These are phyloP conservation scores for Fusarium begoniae DNA, from an alignment of 2,329 filamentous ascomycete species.

Conservation along the genomic window DNA sequence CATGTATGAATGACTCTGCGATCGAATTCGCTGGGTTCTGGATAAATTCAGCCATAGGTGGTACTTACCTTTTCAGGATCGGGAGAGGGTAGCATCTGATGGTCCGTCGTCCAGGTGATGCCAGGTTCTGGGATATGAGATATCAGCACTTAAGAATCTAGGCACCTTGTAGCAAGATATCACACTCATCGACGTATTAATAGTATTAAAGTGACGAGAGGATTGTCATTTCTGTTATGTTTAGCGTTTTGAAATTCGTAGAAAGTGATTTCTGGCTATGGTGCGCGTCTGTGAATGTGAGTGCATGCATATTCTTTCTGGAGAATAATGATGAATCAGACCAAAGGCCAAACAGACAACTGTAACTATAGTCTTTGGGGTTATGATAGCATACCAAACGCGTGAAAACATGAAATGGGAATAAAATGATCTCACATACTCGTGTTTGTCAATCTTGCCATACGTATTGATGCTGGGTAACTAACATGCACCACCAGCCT, in stretches of 20 bases:
- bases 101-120: background rate
- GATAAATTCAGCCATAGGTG: no score
- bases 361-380: background rate
- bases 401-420: rapidly evolving
- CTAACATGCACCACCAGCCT: background rate
- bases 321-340: background rate
- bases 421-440: background rate
- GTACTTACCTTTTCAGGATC: no score
- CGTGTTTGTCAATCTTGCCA: no score
- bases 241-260: rapidly evolving
- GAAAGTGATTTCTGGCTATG: background rate
- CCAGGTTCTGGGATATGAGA: background rate
- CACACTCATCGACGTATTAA: rapidly evolving
- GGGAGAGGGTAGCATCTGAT: rapidly evolving
- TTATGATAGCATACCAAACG: background rate
- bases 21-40: rapidly evolving
- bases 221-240: rapidly evolving
- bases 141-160: background rate
- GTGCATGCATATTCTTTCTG: background rate
- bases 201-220: rapidly evolving
- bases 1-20: no score
- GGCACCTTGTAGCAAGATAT: rapidly evolving
- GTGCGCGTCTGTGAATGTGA: background rate
- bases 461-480: background rate
- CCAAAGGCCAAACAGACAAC: background rate